Evolutionary conservation across 2,329 filamentous ascomycete species (phyloP).

Genomic region (Monilinia fructicola): DNA sequence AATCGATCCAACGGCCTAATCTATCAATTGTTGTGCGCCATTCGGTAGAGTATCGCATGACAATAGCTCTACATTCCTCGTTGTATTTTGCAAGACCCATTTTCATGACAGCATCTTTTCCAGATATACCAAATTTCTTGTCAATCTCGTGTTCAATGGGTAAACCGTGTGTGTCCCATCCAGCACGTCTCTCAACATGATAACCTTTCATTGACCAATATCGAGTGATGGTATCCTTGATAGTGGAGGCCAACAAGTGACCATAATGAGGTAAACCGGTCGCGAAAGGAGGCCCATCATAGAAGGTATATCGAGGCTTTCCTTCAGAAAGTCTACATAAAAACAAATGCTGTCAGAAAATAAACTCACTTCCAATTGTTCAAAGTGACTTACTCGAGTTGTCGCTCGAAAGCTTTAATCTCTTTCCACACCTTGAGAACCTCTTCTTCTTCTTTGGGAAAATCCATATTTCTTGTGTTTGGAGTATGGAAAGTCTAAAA

Average conservation of each 20-base stretch:
- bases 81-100: slow-evolving; percentile 90
- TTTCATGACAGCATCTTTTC: slow-evolving; percentile 81
- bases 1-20: slow-evolving; percentile 93
- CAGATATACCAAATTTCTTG: slow-evolving; percentile 88
- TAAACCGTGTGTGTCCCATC: slow-evolving; percentile 93
- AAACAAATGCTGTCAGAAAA: slow-evolving; percentile 1
- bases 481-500: background rate
- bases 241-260: slow-evolving; percentile 80
- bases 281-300: slow-evolving; percentile 80
- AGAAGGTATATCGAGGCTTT: slow-evolving; percentile 87
- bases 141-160: slow-evolving; percentile 98
- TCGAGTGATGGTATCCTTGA: slow-evolving; percentile 94
- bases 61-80: slow-evolving; percentile 84
- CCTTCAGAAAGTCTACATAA: slow-evolving; percentile 66
- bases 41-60: slow-evolving; percentile 85
- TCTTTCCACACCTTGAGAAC: slow-evolving; percentile 18
- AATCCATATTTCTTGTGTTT: slow-evolving; percentile 19
- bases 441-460: slow-evolving; percentile 18
- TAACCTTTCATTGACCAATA: slow-evolving; percentile 98
- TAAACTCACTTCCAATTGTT: background rate
- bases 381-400: slow-evolving; percentile 19
- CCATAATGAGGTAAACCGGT: slow-evolving; percentile 68
- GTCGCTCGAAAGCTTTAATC: slow-evolving; percentile 20
- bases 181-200: slow-evolving; percentile 88
- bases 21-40: slow-evolving; percentile 88